A percentile compares a stretch with the other conserved stretches of the same genome.
phyloP scores from a whole-genome alignment of 164 flowering plant genomes.

The Vitis cinerea region DNA sequence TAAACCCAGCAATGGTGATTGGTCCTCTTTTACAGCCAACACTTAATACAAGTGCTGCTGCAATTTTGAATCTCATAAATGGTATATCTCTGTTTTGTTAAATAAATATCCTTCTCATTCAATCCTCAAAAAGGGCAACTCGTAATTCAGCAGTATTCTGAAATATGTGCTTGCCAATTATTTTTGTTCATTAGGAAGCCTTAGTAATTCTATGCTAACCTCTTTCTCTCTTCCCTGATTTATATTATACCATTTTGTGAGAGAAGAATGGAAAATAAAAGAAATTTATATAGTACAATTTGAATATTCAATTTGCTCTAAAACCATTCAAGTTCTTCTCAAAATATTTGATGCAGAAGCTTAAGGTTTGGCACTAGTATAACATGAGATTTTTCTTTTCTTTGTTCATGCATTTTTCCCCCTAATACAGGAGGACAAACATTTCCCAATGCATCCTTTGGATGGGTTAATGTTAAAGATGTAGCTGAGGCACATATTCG shows the following conservation, averaged over 20 bases:
- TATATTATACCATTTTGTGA: too few species aligned
- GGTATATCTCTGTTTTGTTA: constrained; percentile 24
- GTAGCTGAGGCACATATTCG: constrained; percentile 46
- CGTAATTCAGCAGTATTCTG: background rate
- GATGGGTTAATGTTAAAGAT: constrained; percentile 46
- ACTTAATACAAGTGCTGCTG: constrained; percentile 55
- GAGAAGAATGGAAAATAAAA: too few species aligned
- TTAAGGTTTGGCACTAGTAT: background rate
- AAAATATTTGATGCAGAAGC: background rate
- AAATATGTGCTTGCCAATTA: background rate
- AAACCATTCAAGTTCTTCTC: too few species aligned
- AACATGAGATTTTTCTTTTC: background rate
- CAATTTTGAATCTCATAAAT: constrained; percentile 38
- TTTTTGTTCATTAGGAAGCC: too few species aligned
- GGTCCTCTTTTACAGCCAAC: constrained; percentile 76
- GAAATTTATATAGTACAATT: too few species aligned
- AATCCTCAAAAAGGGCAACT: too few species aligned
- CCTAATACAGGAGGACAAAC: constrained; percentile 30
- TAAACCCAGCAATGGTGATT: constrained; percentile 69
- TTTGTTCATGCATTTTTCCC: background rate
- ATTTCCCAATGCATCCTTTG: constrained; percentile 30
- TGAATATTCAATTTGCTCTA: too few species aligned
- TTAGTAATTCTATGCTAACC: too few species aligned
- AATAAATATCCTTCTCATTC: background rate
- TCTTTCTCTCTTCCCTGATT: too few species aligned